Base-by-base conservation (phyloP, 2,329 filamentous ascomycete species). In the Arthrobotrys sphaeroides region DNA sequence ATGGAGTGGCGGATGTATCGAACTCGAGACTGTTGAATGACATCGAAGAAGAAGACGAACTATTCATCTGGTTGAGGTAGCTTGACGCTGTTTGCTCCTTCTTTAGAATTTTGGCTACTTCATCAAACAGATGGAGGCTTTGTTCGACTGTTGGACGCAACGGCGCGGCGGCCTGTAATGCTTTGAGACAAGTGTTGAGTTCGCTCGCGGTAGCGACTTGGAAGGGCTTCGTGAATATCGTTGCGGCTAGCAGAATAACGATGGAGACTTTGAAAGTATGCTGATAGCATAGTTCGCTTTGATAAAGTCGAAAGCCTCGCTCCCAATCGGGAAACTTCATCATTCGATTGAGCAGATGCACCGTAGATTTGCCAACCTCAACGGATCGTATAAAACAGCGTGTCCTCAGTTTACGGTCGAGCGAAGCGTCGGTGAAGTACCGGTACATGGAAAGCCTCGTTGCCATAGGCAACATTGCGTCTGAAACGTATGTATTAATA, bases 371-470 rank as follows among this genome's bases (percentile, higher is more conserved):
- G 16, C 78, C 76, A 24, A 79, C 78, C 47, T 79, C 78, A 6
- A 80, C 74, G 9, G 79, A 80, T 49, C 79, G 78, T 10, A 78
- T 77, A 16, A 80, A 78, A 38, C 79, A 79, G 20, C 79, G 78
- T 5, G 78, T 79, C 24, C 79, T 77, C 13, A 79, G 77, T 28
- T 70, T 69, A 36, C 65, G 77, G 16, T 73, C 69, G 10, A 79
- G 74, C 7, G 72, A 64, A 13, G 69, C 62, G 42, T 80, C 78
- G 6, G 78, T 79, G 43, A 80, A 80, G 57, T 73, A 79, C 2
- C 79, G 78, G 51, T 79, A 79, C 55, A 80, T 78, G 28, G 79
- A 76, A 40, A 80, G 73, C 12, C 79, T 70, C 18, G 77, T 77
- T 66, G 79, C 59, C 65, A 77, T 77, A 3, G 51, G 26, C 45